Evolutionary conservation across 345 rosid species (phyloP), one percentile per base, ranked within the genome.

Genomic region (Hibiscus mutabilis): DNA sequence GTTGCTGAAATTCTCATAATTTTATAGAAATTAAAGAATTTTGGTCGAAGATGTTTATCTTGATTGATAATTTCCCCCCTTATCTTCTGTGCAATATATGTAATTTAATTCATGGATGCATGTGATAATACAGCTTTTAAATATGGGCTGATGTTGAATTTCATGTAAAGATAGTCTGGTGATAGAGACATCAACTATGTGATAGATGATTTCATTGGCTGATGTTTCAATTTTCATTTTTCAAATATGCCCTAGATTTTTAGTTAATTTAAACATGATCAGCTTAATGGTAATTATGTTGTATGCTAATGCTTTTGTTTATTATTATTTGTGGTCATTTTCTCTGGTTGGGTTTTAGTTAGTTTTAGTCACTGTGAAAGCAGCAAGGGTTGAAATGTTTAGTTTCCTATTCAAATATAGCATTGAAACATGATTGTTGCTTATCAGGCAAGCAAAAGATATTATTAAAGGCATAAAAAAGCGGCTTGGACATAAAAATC

Each of bases 381-480:
- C 40, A 35, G 40, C 6, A 35, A 35, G 40, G 40, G 9, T 35
- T 35, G 40, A 35, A 35, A 35, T 0, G 40, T 35, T 35, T 6
- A 35, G 9, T 35, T 35, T 35, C 40, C 40, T 35, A 35, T 35
- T 22, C 11, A 19, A 53, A 21, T 47, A 22, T 24, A 58, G 22
- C 27, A 9, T 75, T 74, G 27, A 31, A 37, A 11, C 25, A 71
- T 65, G 67, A 37, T 73, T 70, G 0, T 52, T 70, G 46, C 69
- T 75, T 73, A 75, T 76, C 83, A 96, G 99, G 81, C 97, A 89
- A 89, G 95, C 95, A 53, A 96, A 89, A 79, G 99, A 92, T 82
- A 89, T 92, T 75, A 91, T 92, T 74, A 96, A 87, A 86, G 99
- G 98, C 66, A 77, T 93, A 63, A 96, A 96, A 79, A 96, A 86